A percentile compares a stretch with the other conserved stretches of the same genome.
Conservation (phyloP, 78 protist genomes). For the Cavenderia fasciculata region DNA sequence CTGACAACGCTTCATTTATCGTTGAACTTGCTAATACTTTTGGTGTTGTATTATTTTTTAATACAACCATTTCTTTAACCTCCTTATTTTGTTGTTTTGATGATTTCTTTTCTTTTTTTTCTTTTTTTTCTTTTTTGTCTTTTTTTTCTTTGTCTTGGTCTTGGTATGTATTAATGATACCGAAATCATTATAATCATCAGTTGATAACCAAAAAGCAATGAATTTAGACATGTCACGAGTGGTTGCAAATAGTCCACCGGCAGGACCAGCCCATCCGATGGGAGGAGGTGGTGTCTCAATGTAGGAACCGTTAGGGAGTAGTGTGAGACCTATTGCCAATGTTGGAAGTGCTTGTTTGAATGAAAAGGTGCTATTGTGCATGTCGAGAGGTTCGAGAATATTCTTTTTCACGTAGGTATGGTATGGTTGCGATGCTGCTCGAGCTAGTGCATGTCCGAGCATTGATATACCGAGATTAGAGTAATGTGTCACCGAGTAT, state of each 20-base stretch:
- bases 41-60: not conserved
- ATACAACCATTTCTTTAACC: no score
- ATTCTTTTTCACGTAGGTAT: constrained; percentile 16
- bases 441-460: constrained; percentile 29
- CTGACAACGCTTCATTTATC: constrained; percentile 29
- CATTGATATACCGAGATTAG: constrained; percentile 43
- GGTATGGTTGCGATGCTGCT: constrained; percentile 12
- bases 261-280: constrained; percentile 67
- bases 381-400: constrained; percentile 55
- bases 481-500: constrained; percentile 47
- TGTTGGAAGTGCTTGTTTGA: no score
- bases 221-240: constrained; percentile 45
- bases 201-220: constrained; percentile 39
- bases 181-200: no score
- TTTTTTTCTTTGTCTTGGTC: not conserved
- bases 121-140: not conserved
- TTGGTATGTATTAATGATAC: no score
- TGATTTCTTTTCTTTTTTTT: not conserved
- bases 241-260: constrained; percentile 44
- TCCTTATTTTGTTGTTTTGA: not conserved
- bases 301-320: constrained; percentile 17
- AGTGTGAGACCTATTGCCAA: constrained; percentile 5
- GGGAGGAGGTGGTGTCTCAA: not conserved
- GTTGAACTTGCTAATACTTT: constrained; percentile 29
- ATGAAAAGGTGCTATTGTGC: constrained; percentile 19